Percentiles rank a stretch among this genome's conserved stretches.
These are phyloP conservation scores for Rhynchospora tenuis DNA, from an alignment of 176 grass and related monocot genomes.

Conservation along the genomic window DNA sequence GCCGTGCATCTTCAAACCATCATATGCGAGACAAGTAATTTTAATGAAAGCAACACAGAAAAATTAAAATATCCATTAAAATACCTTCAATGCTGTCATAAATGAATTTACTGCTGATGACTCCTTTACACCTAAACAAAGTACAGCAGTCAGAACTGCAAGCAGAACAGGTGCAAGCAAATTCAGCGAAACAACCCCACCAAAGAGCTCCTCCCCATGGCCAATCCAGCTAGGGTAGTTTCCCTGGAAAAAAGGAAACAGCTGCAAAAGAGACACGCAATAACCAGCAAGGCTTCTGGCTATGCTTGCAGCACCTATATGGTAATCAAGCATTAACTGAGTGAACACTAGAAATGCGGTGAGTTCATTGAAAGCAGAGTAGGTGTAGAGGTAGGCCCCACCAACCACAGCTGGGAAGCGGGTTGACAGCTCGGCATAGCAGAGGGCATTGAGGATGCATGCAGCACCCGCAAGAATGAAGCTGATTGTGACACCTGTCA, in stretches of 20 bases:
- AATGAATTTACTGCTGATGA: conserved; percentile 73
- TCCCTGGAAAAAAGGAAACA: conserved; percentile 72
- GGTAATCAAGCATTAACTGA: conserved; percentile 95
- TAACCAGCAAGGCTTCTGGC: conserved; percentile 88
- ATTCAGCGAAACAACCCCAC: conserved; percentile 78
- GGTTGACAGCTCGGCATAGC: conserved; percentile 87
- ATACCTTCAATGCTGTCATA: conserved; percentile 89
- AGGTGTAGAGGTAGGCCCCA: conserved; percentile 89
- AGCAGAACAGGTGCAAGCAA: conserved; percentile 84
- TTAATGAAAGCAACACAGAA: not conserved
- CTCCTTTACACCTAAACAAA: conserved; percentile 81
- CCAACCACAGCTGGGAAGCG: conserved; percentile 92
- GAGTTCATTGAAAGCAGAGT: conserved; percentile 88
- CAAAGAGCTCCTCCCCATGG: conserved; percentile 71
- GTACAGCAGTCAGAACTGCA: conserved; percentile 56
- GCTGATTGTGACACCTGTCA: conserved; percentile 85
- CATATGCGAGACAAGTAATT: not conserved
- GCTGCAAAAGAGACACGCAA: conserved; percentile 74
- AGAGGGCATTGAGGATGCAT: conserved; percentile 76
- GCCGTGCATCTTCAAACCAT: not conserved
- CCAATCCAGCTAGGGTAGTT: conserved; percentile 86
- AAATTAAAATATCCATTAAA: not conserved
- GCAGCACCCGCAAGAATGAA: conserved; percentile 83
- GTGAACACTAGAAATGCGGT: conserved; percentile 88
- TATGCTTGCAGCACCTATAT: conserved; percentile 85